Base-by-base conservation (phyloP, 345 rosid species). In the Hypericum perforatum region DNA sequence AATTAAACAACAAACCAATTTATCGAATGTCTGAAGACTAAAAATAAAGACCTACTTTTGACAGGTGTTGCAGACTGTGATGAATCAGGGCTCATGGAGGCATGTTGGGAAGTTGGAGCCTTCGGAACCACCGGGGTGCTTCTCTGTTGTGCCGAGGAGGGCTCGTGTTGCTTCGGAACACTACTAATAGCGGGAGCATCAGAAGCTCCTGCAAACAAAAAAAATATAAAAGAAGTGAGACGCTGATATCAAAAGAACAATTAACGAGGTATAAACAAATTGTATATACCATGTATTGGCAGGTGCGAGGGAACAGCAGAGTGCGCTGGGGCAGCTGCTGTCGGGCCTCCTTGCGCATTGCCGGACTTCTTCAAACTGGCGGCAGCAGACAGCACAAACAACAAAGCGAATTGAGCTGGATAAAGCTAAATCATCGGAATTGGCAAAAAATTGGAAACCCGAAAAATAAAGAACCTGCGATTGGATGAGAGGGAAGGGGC, bases 41-140 rank as follows among this genome's bases (percentile, higher is more conserved):
- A 5, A 9, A 36, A 36, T 8, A n/a, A n/a, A 37, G 9, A n/a
- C 59, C 60, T 59, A 84, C 97, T 77, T 70, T 84, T 89, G 11
- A 76, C 53, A n/a, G 88, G 70, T 6, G 84, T 70, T 1, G 67
- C 11, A 0, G 74, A 53, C 7, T 72, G 65, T 6, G 56, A 45
- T 37, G 41, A 38, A 16, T 77, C 82, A 49, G 89, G 52, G 63
- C 37, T 84, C 75, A 73, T 3, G 81, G 82, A 0, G 73, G 91
- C 48, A 59, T 89, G 52, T 61, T 75, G 97, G 75, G 95, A 78
- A 70, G 89, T 64, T 45, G 91, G 87, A 76, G 79, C 87, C 74
- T 94, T 89, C 0, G 95, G 91, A 72, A 81, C 68, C 74, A 72
- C 67, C 65, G 67, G 78, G 58, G 45, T 42, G 66, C 62, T 70